Evolutionary conservation across 495 filamentous ascomycete species (phyloP).

Genomic region (Acidiella bohemica): DNA sequence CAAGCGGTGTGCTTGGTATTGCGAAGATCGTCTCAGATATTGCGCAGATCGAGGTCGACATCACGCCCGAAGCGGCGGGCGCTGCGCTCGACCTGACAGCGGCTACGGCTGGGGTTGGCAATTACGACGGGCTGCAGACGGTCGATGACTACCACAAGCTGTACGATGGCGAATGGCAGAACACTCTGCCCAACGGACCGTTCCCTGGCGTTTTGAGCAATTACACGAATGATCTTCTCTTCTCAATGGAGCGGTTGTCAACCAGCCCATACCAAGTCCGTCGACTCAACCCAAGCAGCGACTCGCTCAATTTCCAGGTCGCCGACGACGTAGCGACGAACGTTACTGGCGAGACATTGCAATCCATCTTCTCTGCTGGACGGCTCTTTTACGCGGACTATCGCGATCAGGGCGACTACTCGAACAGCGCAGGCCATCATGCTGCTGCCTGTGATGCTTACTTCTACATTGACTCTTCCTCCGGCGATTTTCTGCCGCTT

Average conservation of each 20-base stretch:
- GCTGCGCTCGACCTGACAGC: background rate
- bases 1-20: slow-evolving; percentile 1
- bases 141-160: slow-evolving; percentile 22
- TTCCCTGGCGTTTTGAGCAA: slow-evolving; percentile 26
- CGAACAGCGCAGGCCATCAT: slow-evolving; percentile 18
- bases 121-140: slow-evolving; percentile 1
- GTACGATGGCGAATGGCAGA: slow-evolving; percentile 28
- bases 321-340: slow-evolving; percentile 18
- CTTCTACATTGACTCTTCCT: slow-evolving; percentile 26
- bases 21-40: background rate
- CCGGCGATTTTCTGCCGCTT: slow-evolving; percentile 29
- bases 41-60: background rate
- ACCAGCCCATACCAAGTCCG: slow-evolving; percentile 24
- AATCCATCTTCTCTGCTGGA: slow-evolving; percentile 18
- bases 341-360: slow-evolving; percentile 20
- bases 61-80: background rate
- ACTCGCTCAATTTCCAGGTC: slow-evolving; percentile 24
- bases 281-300: slow-evolving; percentile 23
- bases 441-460: slow-evolving; percentile 27
- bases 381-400: slow-evolving; percentile 28
- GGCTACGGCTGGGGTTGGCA: background rate
- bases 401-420: slow-evolving; percentile 19
- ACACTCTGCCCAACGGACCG: slow-evolving; percentile 21
- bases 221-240: slow-evolving; percentile 30
- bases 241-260: slow-evolving; percentile 32